Percentiles rank a stretch among this genome's conserved stretches.
phyloP scores from a whole-genome alignment of 2,329 filamentous ascomycete genomes.

The Pleoardoris graminearum region DNA sequence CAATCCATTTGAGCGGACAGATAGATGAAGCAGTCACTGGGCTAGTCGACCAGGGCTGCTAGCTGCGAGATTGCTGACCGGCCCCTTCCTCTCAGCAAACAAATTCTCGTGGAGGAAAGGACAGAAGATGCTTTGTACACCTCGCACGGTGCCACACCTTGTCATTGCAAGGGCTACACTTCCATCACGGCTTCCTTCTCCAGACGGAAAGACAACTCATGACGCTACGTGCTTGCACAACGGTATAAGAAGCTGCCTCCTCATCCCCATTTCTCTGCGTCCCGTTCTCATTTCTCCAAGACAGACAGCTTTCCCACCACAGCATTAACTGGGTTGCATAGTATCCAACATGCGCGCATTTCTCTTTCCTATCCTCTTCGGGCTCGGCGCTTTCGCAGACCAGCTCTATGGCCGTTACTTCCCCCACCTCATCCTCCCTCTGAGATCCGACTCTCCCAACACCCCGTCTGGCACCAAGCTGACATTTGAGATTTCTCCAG shows the following conservation, averaged over 20 bases:
- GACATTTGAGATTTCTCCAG: conserved; percentile 24
- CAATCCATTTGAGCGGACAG: background rate
- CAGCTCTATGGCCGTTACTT: conserved; percentile 26
- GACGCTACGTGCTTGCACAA: too few species aligned
- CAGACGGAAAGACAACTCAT: background rate
- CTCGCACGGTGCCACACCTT: conserved; percentile 14
- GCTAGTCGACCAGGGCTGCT: background rate
- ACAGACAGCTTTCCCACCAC: too few species aligned
- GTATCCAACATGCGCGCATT: conserved; percentile 33
- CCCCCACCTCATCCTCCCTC: conserved; percentile 41
- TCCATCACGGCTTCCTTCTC: conserved; percentile 2
- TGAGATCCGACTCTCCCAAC: conserved; percentile 26
- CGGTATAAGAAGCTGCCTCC: background rate
- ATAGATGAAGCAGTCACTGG: conserved; percentile 4
- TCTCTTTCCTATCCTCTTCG: conserved; percentile 25
- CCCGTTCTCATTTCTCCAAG: too few species aligned
- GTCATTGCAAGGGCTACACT: conserved; percentile 14
- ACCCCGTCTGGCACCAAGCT: conserved; percentile 28
- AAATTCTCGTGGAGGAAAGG: background rate
- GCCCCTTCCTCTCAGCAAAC: background rate
- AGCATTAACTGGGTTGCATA: too few species aligned
- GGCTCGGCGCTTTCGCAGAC: conserved; percentile 13
- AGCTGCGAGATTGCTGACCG: background rate
- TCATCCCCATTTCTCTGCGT: background rate
- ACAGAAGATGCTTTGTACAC: background rate